Percentiles rank a stretch among this genome's conserved stretches.
phyloP scores from a whole-genome alignment of 1,284 basidiomycete species.

The Austroboletus rostrupii region DNA sequence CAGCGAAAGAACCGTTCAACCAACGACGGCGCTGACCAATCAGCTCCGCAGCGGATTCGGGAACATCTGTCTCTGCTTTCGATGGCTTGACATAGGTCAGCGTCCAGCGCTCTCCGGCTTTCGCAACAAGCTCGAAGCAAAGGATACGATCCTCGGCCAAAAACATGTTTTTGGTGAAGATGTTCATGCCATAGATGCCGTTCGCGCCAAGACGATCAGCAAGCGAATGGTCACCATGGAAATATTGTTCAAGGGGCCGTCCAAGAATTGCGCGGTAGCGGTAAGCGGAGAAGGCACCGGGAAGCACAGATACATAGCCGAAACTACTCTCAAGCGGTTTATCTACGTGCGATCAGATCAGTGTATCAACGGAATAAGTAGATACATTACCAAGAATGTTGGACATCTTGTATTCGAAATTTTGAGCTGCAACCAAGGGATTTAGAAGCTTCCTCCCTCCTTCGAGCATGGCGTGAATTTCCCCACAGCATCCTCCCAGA shows the following conservation, averaged over 20 bases:
- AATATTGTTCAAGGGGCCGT: constrained; percentile 92
- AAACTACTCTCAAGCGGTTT: constrained; percentile 94
- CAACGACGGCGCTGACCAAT: constrained; percentile 95
- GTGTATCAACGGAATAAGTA: neutral
- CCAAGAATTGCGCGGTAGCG: constrained; percentile 89
- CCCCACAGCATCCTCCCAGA: constrained; percentile 82
- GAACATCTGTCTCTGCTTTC: constrained; percentile 94
- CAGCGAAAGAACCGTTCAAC: constrained; percentile 97
- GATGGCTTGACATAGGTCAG: constrained; percentile 93
- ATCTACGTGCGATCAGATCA: constrained; percentile 42
- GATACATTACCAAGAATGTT: constrained; percentile 74
- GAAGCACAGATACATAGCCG: constrained; percentile 93
- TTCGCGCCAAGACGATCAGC: constrained; percentile 90
- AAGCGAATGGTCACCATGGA: constrained; percentile 95
- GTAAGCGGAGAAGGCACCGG: constrained; percentile 96
- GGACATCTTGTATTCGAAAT: constrained; percentile 99
- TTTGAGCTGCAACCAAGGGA: constrained; percentile 91
- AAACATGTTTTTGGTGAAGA: constrained; percentile 96
- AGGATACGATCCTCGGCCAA: constrained; percentile 94
- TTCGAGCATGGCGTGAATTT: constrained; percentile 94
- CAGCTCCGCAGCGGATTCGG: constrained; percentile 84
- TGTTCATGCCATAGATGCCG: constrained; percentile 96
- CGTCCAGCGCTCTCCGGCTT: constrained; percentile 83
- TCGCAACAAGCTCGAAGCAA: constrained; percentile 95
- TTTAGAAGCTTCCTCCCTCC: constrained; percentile 90